These are phyloP conservation scores for Clonostachys byssicola DNA, from an alignment of 2,329 filamentous ascomycete genomes.

Conservation along the genomic window DNA sequence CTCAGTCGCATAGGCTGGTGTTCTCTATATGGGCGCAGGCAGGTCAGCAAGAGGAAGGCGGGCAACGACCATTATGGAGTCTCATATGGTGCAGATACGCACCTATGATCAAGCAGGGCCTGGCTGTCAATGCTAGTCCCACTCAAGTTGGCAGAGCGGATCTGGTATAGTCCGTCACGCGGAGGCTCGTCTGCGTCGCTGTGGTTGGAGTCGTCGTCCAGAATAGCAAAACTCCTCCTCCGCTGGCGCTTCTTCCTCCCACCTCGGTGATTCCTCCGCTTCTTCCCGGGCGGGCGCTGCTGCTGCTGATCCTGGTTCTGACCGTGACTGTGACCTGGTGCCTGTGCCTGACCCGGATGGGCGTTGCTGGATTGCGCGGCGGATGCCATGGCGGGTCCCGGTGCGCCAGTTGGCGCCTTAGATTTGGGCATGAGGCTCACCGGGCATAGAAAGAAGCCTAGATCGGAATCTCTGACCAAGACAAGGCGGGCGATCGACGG, in stretches of 20 bases:
- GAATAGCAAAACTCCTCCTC: conserved; percentile 74
- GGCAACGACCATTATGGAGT: neutral
- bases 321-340: neutral
- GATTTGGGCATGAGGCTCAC: too few relatives aligned
- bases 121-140: conserved; percentile 87
- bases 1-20: conserved; percentile 61
- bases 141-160: conserved; percentile 60
- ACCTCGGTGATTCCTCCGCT: conserved; percentile 67
- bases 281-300: conserved; percentile 35
- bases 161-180: conserved; percentile 42
- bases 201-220: conserved; percentile 46
- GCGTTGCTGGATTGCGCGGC: neutral
- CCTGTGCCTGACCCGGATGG: neutral
- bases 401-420: too few relatives aligned
- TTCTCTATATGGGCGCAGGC: conserved; percentile 29
- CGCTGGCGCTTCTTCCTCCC: conserved; percentile 75
- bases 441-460: too few relatives aligned
- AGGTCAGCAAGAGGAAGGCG: conserved; percentile 1
- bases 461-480: too few relatives aligned
- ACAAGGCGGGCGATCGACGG: too few relatives aligned
- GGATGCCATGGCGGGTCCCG: too few relatives aligned
- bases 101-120: conserved; percentile 82
- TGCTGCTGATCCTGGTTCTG: neutral
- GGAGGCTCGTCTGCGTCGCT: conserved; percentile 16
- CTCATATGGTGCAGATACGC: conserved; percentile 11